A percentile compares a stretch with the other conserved stretches of the same genome.
phyloP scores from a whole-genome alignment of 208 protist genomes.

The Trypanosoma congolense region DNA sequence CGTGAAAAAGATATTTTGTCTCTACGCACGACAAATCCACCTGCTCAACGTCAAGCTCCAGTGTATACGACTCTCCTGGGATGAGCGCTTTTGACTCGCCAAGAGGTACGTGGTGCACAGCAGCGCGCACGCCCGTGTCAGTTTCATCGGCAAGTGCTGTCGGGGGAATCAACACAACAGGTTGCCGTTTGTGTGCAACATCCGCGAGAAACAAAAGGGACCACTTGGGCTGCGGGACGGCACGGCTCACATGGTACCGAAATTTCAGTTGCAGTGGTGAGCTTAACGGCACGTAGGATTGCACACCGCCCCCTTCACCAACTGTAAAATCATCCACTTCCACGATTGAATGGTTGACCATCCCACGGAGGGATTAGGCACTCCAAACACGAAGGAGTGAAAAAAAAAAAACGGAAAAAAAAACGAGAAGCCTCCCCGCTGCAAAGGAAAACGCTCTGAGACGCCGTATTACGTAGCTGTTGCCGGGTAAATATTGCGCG shows the following conservation, averaged over 20 bases:
- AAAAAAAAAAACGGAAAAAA: too few relatives aligned
- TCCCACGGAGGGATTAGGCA: not conserved
- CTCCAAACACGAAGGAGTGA: too few relatives aligned
- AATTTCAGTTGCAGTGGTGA: constrained; percentile 26
- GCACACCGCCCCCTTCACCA: not conserved
- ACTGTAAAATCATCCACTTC: not conserved
- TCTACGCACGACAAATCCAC: constrained; percentile 21
- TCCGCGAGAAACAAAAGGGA: constrained; percentile 39
- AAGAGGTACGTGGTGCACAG: constrained; percentile 6
- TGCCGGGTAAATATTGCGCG: too few relatives aligned
- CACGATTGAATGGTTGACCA: not conserved
- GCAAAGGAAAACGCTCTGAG: too few relatives aligned
- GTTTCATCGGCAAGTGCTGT: not conserved
- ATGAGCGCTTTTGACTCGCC: not conserved
- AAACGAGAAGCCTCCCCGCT: too few relatives aligned
- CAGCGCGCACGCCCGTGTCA: not conserved
- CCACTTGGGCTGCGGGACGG: constrained; percentile 18
- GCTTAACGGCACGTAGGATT: constrained; percentile 16
- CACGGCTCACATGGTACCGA: constrained; percentile 14
- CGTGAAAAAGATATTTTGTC: constrained; percentile 56
- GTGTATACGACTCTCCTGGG: constrained; percentile 8
- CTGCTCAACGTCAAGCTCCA: constrained; percentile 19
- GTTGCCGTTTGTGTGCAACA: constrained; percentile 27
- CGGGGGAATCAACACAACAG: constrained; percentile 7
- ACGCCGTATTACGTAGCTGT: too few relatives aligned